Evolutionary conservation across 305 asterid species (phyloP), one percentile per base, ranked within the genome.

Genomic region (Solanum hybrid): DNA sequence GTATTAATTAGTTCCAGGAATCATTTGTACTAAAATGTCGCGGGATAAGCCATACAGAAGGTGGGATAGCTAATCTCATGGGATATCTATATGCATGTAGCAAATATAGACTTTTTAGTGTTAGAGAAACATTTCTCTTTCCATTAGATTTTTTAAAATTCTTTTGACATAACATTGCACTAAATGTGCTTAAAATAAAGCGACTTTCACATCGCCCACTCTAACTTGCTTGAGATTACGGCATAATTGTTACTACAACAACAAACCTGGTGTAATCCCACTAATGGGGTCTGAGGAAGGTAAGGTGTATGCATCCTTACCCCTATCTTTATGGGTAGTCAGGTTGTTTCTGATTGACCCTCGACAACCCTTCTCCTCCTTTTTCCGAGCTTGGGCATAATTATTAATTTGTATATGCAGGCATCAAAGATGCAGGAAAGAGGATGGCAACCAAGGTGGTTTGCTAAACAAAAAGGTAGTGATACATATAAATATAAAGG

Each of bases 391-490:
- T 5, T 1, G 77, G 29, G 73, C 70, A 57, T 57, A 57, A 57
- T 57, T 17, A 0, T 57, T 57, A 17, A 37, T 79, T 36, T 10
- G 70, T 22, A 24, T 81, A 51, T 90, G 87, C 95, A 97, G 99
- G 95, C 99, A 1, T 92, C 97, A 91, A 96, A 96, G 91, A 86
- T 96, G 92, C 99, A 97, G 95, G 98, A 96, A 93, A 92, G 94
- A 89, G 99, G 99, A 38, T 97, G 99, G 99, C 94, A 92, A 87
- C 98, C 99, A 0, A 92, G 96, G 90, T 97, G 99, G 99, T 97
- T 97, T 90, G 32, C 90, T 57, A 94, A 92, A 91, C 93, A 93
- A 5, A 91, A 94, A 22, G 96, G 92, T 45, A 96, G 89, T 75
- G 94, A 97, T 85, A 91, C 97, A 27, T 97, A 93, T 87, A 93